These are phyloP conservation scores for Colletotrichum endophyticum DNA, from an alignment of 2,329 filamentous ascomycete genomes.

Conservation along the genomic window DNA sequence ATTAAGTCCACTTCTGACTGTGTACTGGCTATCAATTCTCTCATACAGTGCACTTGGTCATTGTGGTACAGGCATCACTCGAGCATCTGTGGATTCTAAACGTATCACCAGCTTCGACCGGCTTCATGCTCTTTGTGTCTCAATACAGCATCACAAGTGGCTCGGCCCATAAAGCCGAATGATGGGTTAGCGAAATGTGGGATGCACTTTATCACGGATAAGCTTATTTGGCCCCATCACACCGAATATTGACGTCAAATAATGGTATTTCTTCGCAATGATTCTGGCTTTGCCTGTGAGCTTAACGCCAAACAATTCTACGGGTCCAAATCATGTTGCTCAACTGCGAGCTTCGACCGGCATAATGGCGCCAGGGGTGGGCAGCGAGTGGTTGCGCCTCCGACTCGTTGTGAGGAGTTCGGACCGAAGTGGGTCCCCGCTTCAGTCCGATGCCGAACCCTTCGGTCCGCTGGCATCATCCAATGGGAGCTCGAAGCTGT, in stretches of 20 bases:
- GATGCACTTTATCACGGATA: not conserved
- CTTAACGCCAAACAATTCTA: not conserved
- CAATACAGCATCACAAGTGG: not conserved
- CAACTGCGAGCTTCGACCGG: not conserved
- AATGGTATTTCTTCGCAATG: not conserved
- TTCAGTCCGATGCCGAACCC: not conserved
- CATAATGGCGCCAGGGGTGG: not conserved
- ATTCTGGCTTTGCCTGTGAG: not conserved
- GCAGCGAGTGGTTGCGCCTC: not conserved
- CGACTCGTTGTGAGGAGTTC: not conserved
- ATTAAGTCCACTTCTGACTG: accelerated
- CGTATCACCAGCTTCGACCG: not conserved
- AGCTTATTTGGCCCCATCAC: not conserved
- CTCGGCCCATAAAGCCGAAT: not conserved
- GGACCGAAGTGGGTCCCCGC: not conserved
- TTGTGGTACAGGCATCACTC: not conserved
- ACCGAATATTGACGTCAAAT: not conserved
- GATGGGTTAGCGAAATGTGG: not conserved
- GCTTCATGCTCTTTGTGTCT: not conserved
- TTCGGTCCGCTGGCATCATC: not conserved
- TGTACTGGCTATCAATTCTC: not conserved
- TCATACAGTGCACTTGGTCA: not conserved
- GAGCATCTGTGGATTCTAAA: not conserved
- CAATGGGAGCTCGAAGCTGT: not conserved
- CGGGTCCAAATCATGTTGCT: not conserved